Evolutionary conservation across 75 land plant species (phyloP).

Genomic region (Pseudotsuga menziesii): DNA sequence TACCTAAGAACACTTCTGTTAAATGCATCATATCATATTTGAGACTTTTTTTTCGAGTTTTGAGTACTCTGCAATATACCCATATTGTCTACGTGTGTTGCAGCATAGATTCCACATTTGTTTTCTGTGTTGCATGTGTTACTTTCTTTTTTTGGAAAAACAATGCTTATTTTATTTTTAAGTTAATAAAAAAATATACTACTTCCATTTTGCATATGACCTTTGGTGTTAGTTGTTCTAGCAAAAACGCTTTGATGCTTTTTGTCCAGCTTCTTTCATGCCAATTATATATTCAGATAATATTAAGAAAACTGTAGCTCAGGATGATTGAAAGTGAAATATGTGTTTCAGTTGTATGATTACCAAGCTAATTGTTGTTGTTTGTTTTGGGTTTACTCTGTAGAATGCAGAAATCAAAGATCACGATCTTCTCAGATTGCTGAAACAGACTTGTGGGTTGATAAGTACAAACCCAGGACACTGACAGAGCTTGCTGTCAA

Average conservation of each 20-base stretch:
- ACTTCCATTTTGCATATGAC: too few species aligned
- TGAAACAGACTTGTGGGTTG: slow-evolving; percentile 60
- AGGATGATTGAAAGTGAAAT: neutral
- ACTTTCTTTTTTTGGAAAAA: neutral
- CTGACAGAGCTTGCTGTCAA: slow-evolving; percentile 75
- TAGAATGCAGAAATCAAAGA: slow-evolving; percentile 5
- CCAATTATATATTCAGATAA: neutral
- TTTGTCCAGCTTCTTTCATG: neutral
- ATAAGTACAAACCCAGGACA: slow-evolving; percentile 61
- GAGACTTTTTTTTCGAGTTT: neutral
- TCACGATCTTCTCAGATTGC: slow-evolving; percentile 10
- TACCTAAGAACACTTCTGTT: too few species aligned
- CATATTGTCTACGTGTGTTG: neutral
- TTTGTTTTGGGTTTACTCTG: neutral
- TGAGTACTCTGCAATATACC: neutral
- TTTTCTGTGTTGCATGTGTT: neutral
- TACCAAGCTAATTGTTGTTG: neutral
- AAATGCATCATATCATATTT: neutral
- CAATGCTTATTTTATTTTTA: too few species aligned
- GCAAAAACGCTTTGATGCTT: neutral
- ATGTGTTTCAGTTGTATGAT: neutral
- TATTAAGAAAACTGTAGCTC: neutral
- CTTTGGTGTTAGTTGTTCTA: too few species aligned
- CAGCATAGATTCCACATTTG: neutral
- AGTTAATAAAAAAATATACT: too few species aligned